A percentile compares a stretch with the other conserved stretches of the same genome.
Conservation (phyloP, 352 stramenopile species). For the Halophytophthora batemanensis region DNA sequence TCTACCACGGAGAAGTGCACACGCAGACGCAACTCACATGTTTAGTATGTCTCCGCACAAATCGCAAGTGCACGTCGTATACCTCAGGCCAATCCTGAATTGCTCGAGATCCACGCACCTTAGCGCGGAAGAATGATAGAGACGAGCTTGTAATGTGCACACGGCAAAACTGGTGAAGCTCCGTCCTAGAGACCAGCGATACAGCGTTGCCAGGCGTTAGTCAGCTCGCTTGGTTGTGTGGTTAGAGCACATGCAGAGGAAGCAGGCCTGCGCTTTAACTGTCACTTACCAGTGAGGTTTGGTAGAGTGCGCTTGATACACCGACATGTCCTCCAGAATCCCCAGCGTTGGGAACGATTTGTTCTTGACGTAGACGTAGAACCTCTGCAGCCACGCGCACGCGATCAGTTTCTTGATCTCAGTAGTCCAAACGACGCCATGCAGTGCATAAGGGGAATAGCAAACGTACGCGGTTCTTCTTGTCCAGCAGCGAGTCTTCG, state of each 20-base stretch:
- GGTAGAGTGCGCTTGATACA: conserved; percentile 41
- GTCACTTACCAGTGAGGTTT: conserved; percentile 41
- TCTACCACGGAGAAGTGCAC: conserved; percentile 24
- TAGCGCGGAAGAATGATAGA: conserved; percentile 71
- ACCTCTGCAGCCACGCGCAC: conserved; percentile 28
- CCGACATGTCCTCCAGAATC: conserved; percentile 64
- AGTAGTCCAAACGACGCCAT: background rate
- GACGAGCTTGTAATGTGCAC: conserved; percentile 73
- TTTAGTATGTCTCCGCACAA: background rate
- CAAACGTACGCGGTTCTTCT: conserved; percentile 55
- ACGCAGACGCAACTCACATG: background rate
- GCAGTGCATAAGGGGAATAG: background rate
- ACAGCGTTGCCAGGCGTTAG: background rate
- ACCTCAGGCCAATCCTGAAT: background rate
- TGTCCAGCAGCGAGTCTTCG: conserved; percentile 75
- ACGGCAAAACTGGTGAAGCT: conserved; percentile 61
- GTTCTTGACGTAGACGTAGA: conserved; percentile 81
- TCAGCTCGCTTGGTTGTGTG: background rate
- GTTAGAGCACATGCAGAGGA: background rate
- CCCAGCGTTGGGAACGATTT: conserved; percentile 68
- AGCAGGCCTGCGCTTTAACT: background rate
- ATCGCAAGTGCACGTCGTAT: background rate
- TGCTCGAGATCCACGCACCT: conserved; percentile 21
- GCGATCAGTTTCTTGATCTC: background rate
- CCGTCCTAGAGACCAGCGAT: conserved; percentile 36